These are phyloP conservation scores for Blastobotrys illinoisensis DNA, from an alignment of 1,139 yeast genomes.

Conservation along the genomic window DNA sequence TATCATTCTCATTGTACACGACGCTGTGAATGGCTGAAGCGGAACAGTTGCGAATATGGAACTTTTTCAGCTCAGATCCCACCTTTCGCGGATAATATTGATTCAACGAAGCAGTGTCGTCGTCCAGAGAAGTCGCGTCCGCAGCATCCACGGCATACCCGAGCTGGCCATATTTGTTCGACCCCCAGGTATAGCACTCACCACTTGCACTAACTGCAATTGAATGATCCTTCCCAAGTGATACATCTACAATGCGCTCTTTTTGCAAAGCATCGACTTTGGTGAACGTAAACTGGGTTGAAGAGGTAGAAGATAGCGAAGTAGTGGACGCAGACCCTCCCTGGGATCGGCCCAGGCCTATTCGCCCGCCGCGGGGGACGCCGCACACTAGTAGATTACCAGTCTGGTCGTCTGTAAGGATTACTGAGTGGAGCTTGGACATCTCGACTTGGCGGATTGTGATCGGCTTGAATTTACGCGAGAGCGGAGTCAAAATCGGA, in stretches of 20 bases:
- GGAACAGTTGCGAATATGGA: constrained; percentile 46
- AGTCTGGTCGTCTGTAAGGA: constrained; percentile 45
- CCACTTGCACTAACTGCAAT: constrained; percentile 49
- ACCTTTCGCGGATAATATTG: constrained; percentile 48
- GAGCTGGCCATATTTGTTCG: constrained; percentile 58
- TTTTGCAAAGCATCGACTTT: constrained; percentile 35
- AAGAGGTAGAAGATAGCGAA: constrained; percentile 2
- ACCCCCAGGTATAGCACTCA: constrained; percentile 71
- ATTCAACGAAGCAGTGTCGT: constrained; percentile 19
- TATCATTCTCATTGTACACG: constrained; percentile 47
- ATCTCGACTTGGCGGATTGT: constrained; percentile 44
- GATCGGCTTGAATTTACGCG: constrained; percentile 24
- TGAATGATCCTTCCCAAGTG: constrained; percentile 64
- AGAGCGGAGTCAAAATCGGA: constrained; percentile 2
- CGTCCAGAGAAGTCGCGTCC: constrained; percentile 1
- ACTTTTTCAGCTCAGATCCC: constrained; percentile 41
- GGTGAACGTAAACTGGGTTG: constrained; percentile 34
- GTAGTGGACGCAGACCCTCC: neutral
- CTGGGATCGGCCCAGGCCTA: constrained; percentile 46
- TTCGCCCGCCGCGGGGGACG: constrained; percentile 62
- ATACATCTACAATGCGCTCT: constrained; percentile 39
- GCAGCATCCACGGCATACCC: constrained; percentile 44
- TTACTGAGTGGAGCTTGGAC: constrained; percentile 63
- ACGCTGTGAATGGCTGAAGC: constrained; percentile 73
- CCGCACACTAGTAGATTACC: constrained; percentile 60